phyloP scores from a whole-genome alignment of 2,329 filamentous ascomycete species.

The Ophiognomonia clavigignenti-juglandacearum region DNA sequence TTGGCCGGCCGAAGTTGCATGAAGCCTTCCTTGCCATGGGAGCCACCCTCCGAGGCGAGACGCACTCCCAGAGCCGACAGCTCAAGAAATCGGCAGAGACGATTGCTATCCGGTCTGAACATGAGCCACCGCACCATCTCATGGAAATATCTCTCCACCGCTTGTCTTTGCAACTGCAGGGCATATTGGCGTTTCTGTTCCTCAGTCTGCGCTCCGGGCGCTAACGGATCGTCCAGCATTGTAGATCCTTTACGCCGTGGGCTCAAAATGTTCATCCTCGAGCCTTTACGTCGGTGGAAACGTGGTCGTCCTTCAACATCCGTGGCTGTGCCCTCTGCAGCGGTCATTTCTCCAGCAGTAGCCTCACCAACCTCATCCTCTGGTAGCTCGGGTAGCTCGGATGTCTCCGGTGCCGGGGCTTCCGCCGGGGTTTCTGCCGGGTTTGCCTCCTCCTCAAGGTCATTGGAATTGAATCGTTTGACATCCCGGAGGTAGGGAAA shows the following conservation, averaged over 20 bases:
- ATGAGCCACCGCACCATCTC: conserved; percentile 96
- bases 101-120: conserved; percentile 92
- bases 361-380: conserved; percentile 28
- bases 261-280: conserved; percentile 48
- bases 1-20: conserved; percentile 89
- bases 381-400: background rate
- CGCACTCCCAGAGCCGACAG: conserved; percentile 90
- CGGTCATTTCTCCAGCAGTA: conserved; percentile 48
- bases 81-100: conserved; percentile 92
- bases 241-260: conserved; percentile 50
- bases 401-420: too few relatives aligned
- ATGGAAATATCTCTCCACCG: conserved; percentile 84
- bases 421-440: conserved; percentile 25
- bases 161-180: conserved; percentile 77
- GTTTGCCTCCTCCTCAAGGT: conserved; percentile 52
- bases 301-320: conserved; percentile 55
- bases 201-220: conserved; percentile 49
- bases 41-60: conserved; percentile 89
- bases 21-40: conserved; percentile 95
- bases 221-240: conserved; percentile 40
- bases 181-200: conserved; percentile 61
- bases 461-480: conserved; percentile 71
- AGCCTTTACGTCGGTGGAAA: conserved; percentile 37
- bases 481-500: conserved; percentile 86
- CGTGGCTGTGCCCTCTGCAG: conserved; percentile 60